phyloP scores from a whole-genome alignment of 202 grass and related monocot genomes.

The Panicum virgatum region DNA sequence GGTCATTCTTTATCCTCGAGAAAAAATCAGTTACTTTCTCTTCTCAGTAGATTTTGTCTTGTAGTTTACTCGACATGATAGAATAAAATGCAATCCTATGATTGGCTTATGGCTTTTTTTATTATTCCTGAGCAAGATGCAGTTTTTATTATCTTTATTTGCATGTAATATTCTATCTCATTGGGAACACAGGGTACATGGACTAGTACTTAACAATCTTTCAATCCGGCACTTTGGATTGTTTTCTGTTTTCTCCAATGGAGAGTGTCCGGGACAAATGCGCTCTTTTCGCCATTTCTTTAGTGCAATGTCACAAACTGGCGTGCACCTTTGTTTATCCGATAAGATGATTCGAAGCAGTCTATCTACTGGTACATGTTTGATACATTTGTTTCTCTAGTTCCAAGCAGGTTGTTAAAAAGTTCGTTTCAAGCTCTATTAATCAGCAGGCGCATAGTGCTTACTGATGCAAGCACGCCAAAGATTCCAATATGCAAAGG shows the following conservation, averaged over 20 bases:
- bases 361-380: neutral
- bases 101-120: neutral
- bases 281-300: slow-evolving; percentile 33
- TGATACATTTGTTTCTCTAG: neutral
- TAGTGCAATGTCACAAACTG: slow-evolving; percentile 17
- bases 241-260: slow-evolving; percentile 9
- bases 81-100: neutral
- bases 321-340: neutral
- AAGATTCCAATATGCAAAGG: slow-evolving; percentile 11
- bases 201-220: neutral
- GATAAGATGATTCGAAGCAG: slow-evolving; percentile 22
- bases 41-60: neutral
- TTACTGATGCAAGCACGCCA: neutral
- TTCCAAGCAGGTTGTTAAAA: slow-evolving; percentile 21
- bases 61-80: neutral
- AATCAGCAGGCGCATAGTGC: too few species aligned
- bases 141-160: too few species aligned
- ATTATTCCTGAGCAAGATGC: neutral
- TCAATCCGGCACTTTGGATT: neutral
- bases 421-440: too few species aligned
- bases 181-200: neutral
- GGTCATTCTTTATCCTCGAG: too few species aligned
- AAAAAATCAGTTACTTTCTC: neutral
- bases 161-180: neutral
- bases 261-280: neutral